Evolutionary conservation across 441 rosid species (phyloP).

Genomic region (Theobroma grandiflorum): DNA sequence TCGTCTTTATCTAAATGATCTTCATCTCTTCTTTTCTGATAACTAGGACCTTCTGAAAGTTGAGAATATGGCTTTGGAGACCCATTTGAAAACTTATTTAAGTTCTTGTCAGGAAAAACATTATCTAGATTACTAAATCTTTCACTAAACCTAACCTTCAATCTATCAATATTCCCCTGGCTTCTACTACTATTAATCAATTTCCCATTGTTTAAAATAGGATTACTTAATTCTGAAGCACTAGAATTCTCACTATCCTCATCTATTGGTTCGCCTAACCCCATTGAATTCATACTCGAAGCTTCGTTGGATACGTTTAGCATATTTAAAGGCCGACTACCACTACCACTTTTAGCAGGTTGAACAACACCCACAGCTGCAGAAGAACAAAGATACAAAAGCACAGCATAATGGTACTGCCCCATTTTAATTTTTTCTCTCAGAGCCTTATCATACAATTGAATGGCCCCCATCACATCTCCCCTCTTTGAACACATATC

Average conservation of each 20-base stretch:
- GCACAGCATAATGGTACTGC: constrained; percentile 64
- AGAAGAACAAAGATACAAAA: constrained; percentile 74
- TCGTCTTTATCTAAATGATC: constrained; percentile 14
- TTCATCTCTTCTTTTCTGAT: neutral
- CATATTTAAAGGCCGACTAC: constrained; percentile 37
- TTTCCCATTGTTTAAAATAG: constrained; percentile 17
- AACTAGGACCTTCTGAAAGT: constrained; percentile 21
- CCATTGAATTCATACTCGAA: constrained; percentile 18
- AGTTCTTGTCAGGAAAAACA: constrained; percentile 19
- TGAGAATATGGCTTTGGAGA: constrained; percentile 23
- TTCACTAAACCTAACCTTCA: constrained; percentile 13
- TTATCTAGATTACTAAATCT: constrained; percentile 22
- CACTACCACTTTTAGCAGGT: constrained; percentile 71
- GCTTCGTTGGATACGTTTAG: constrained; percentile 32
- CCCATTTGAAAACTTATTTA: constrained; percentile 28
- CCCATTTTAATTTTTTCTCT: constrained; percentile 50
- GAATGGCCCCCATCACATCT: constrained; percentile 62
- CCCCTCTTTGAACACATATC: constrained; percentile 74
- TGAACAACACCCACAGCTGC: constrained; percentile 69
- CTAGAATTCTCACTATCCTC: constrained; percentile 18
- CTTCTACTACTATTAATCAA: neutral
- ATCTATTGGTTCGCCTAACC: constrained; percentile 22
- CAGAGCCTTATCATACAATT: constrained; percentile 54
- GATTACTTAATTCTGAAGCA: constrained; percentile 7
- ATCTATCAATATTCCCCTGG: constrained; percentile 17